Evolutionary conservation across 2,329 filamentous ascomycete species (phyloP).

Genomic region (Diaporthe vexans): DNA sequence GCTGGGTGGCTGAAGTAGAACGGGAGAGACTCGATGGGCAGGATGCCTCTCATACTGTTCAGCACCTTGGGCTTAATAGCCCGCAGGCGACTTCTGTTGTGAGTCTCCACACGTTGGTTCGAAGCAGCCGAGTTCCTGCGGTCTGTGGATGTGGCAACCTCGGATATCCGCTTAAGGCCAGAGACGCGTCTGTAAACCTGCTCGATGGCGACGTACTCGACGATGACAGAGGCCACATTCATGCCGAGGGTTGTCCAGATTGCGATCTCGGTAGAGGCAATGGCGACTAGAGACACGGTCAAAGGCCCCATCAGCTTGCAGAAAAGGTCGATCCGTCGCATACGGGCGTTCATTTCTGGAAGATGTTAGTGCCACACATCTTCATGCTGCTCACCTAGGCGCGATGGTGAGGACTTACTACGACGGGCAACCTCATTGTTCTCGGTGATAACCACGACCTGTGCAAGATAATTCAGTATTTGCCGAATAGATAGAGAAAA

Average conservation of each 20-base stretch:
- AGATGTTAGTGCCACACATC: background rate
- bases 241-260: slow-evolving; percentile 62
- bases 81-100: background rate
- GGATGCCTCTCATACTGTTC: slow-evolving; percentile 41
- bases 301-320: slow-evolving; percentile 71
- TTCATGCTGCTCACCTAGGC: too few species aligned
- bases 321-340: slow-evolving; percentile 70
- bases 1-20: slow-evolving; percentile 68
- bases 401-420: slow-evolving; percentile 25
- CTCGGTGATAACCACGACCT: slow-evolving; percentile 64
- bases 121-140: background rate
- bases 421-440: slow-evolving; percentile 50
- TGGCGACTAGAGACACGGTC: slow-evolving; percentile 63
- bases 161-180: slow-evolving; percentile 40
- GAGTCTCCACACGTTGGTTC: background rate
- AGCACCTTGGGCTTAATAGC: slow-evolving; percentile 18
- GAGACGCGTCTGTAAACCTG: slow-evolving; percentile 49
- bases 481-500: too few species aligned
- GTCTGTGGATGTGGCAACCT: background rate
- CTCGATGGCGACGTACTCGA: slow-evolving; percentile 66
- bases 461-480: too few species aligned
- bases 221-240: slow-evolving; percentile 60
- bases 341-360: slow-evolving; percentile 63
- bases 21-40: slow-evolving; percentile 47
- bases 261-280: slow-evolving; percentile 59